Percentiles rank a stretch among this genome's conserved stretches.
Evolutionary conservation across 2,329 filamentous ascomycete genomes (phyloP).

Genomic region (Pleochaeta shiraiana): DNA sequence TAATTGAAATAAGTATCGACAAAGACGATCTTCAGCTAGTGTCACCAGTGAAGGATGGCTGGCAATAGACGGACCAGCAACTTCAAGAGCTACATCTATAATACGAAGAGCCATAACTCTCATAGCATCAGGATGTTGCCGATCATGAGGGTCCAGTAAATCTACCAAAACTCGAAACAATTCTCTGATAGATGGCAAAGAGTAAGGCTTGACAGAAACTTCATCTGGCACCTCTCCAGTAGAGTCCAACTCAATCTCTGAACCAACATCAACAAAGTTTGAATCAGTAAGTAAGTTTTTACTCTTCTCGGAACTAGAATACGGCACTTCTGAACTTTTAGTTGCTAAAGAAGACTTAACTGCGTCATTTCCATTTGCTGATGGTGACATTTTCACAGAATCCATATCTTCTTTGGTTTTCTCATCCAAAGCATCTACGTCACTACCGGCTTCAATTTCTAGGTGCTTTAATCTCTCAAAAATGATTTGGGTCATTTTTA

Average conservation of each 20-base stretch:
- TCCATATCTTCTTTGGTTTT: constrained; percentile 47
- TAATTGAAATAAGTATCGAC: constrained; percentile 86
- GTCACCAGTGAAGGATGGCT: constrained; percentile 73
- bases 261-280: constrained; percentile 11
- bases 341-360: constrained; percentile 30
- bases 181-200: constrained; percentile 80
- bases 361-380: constrained; percentile 40
- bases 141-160: constrained; percentile 80
- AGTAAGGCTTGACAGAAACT: constrained; percentile 61
- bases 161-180: constrained; percentile 87
- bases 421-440: constrained; percentile 41
- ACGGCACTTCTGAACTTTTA: constrained; percentile 17
- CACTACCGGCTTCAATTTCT: constrained; percentile 50
- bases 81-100: constrained; percentile 90
- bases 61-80: constrained; percentile 85
- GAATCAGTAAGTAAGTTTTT: constrained; percentile 10
- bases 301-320: constrained; percentile 24
- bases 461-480: constrained; percentile 83
- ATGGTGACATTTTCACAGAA: constrained; percentile 65
- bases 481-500: constrained; percentile 97
- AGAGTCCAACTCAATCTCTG: constrained; percentile 14
- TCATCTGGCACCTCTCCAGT: constrained; percentile 19
- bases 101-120: constrained; percentile 94
- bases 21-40: constrained; percentile 81
- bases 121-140: constrained; percentile 83